A percentile compares a stretch with the other conserved stretches of the same genome.
Evolutionary conservation across 2,329 filamentous ascomycete genomes (phyloP).

Genomic region (Gnomoniopsis smithogilvyi): DNA sequence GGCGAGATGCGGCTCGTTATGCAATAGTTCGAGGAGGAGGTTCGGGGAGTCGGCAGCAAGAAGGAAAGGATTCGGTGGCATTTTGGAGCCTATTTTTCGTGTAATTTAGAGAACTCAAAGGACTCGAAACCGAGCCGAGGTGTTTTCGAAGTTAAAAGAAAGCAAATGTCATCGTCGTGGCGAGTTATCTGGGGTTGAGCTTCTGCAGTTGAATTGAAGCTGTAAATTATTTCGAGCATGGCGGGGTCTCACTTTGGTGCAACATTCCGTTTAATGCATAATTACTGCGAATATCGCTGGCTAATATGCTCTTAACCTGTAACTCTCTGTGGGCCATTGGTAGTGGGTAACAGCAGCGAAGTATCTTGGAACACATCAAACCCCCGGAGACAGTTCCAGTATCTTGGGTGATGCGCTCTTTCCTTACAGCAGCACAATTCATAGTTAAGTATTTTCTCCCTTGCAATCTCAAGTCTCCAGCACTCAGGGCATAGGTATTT

Average conservation of each 20-base stretch:
- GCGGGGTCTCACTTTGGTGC: constrained; percentile 12
- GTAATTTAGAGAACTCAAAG: too few relatives aligned
- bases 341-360: too few relatives aligned
- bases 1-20: constrained; percentile 71
- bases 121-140: too few relatives aligned
- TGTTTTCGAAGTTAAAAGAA: not conserved
- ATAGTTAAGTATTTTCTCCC: too few relatives aligned
- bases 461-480: too few relatives aligned
- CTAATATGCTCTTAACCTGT: too few relatives aligned
- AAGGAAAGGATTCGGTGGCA: constrained; percentile 63
- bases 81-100: constrained; percentile 23
- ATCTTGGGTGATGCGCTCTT: too few relatives aligned
- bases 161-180: not conserved
- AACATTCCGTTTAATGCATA: constrained; percentile 10
- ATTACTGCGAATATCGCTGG: not conserved
- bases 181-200: not conserved
- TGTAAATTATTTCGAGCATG: constrained; percentile 15
- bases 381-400: too few relatives aligned
- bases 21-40: constrained; percentile 70
- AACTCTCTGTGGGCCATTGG: too few relatives aligned
- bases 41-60: constrained; percentile 80
- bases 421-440: too few relatives aligned
- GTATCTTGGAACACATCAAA: not conserved
- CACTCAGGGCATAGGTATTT: too few relatives aligned
- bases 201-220: not conserved